Percentiles rank a stretch among this genome's conserved stretches.
These are phyloP conservation scores for Tetradesmus lagerheimii DNA, from an alignment of 139 green algal genomes.

Conservation along the genomic window DNA sequence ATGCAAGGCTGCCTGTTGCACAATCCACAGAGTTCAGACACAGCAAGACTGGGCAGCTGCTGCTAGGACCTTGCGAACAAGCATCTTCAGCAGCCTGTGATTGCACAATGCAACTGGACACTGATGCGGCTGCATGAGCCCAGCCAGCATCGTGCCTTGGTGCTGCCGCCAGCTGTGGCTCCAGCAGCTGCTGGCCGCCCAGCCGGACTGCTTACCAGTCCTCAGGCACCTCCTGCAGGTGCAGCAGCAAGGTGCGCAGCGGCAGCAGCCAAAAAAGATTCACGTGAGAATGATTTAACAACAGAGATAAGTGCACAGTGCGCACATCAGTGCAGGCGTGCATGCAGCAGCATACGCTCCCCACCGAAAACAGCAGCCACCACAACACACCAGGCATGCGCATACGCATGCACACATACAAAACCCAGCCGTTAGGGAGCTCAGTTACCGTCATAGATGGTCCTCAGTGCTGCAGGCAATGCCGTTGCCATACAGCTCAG, in stretches of 20 bases:
- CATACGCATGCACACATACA: no score
- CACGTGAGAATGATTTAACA: background rate
- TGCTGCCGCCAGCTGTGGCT: background rate
- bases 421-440: background rate
- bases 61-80: background rate
- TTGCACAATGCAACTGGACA: background rate
- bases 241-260: background rate
- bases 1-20: no score
- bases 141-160: no score
- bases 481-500: background rate
- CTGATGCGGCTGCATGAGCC: no score
- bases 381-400: no score
- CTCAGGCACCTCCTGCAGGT: constrained; percentile 21
- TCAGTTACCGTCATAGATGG: constrained; percentile 7
- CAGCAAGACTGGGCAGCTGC: background rate
- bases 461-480: constrained; percentile 4
- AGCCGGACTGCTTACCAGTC: background rate
- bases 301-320: no score
- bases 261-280: background rate
- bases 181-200: background rate
- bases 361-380: no score
- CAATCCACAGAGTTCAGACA: no score
- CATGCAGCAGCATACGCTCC: background rate
- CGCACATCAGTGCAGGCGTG: background rate
- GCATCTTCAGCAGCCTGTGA: background rate